phyloP scores from a whole-genome alignment of 495 filamentous ascomycete genomes.

The Podospora anserina region DNA sequence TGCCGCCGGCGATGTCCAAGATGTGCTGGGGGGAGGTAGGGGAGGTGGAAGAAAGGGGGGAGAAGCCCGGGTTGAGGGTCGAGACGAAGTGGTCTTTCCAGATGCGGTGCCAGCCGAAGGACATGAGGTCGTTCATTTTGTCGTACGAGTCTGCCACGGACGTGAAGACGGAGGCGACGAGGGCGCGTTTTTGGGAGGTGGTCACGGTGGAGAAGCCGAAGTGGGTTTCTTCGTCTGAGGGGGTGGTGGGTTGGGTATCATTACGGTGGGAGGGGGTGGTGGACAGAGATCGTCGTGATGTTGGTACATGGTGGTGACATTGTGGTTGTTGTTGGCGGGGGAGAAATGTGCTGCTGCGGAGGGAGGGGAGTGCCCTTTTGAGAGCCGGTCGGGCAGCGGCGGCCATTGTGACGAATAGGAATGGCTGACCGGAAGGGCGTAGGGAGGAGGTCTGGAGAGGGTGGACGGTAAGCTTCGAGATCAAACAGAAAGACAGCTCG shows the following conservation, averaged over 20 bases:
- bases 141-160: conserved; percentile 90
- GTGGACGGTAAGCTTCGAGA: neutral
- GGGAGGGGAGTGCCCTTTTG: conserved; percentile 24
- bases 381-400: conserved; percentile 29
- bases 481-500: neutral
- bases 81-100: conserved; percentile 99
- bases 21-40: conserved; percentile 59
- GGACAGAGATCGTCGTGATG: conserved; percentile 20
- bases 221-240: conserved; percentile 63
- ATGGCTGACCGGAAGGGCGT: neutral
- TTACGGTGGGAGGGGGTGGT: conserved; percentile 18
- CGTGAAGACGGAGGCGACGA: conserved; percentile 85
- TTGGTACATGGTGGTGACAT: neutral
- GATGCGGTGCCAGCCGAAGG: conserved; percentile 88
- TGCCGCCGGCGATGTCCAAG: conserved; percentile 95
- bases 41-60: conserved; percentile 41
- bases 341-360: conserved; percentile 15
- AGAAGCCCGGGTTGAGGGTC: conserved; percentile 79
- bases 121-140: conserved; percentile 99
- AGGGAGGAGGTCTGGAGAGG: neutral
- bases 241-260: conserved; percentile 19
- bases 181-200: conserved; percentile 67
- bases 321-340: conserved; percentile 12
- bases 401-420: conserved; percentile 21
- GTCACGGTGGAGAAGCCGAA: conserved; percentile 91